Conservation (phyloP, 2,329 filamentous ascomycete species). For the Clarireedia monteithiana region DNA sequence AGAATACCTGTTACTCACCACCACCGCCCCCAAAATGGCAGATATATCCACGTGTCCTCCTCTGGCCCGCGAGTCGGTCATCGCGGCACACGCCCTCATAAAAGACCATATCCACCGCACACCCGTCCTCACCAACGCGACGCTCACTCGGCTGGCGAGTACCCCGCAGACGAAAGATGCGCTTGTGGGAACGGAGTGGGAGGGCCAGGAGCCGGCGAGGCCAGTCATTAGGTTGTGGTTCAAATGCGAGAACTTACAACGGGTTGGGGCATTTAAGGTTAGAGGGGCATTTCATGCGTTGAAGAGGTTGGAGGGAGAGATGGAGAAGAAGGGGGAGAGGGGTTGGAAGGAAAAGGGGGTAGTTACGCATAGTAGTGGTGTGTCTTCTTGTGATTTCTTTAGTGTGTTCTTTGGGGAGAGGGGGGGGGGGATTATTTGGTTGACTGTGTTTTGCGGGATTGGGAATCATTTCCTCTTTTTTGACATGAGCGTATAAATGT, state of each 20-base stretch:
- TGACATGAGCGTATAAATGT: too few species aligned
- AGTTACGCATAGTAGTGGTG: slow-evolving; percentile 84
- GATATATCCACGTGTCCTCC: slow-evolving; percentile 49
- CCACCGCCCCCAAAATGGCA: slow-evolving; percentile 37
- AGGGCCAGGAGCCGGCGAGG: slow-evolving; percentile 46
- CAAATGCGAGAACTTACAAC: slow-evolving; percentile 93
- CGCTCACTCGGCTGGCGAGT: slow-evolving; percentile 68
- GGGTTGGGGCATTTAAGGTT: slow-evolving; percentile 86
- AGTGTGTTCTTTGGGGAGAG: background rate
- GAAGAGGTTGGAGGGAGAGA: slow-evolving; percentile 56
- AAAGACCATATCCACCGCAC: slow-evolving; percentile 72
- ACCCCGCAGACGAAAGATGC: slow-evolving; percentile 51
- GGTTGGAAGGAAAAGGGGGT: slow-evolving; percentile 61
- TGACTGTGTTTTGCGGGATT: too few species aligned
- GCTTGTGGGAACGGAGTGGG: slow-evolving; percentile 49
- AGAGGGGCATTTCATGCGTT: slow-evolving; percentile 86
- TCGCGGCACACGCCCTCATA: slow-evolving; percentile 66
- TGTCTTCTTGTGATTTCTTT: slow-evolving; percentile 12
- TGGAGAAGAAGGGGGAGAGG: slow-evolving; percentile 53
- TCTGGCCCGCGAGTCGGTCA: slow-evolving; percentile 65
- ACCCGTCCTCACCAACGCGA: slow-evolving; percentile 72
- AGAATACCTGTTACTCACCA: background rate
- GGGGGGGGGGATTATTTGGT: too few species aligned
- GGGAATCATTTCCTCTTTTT: too few species aligned
- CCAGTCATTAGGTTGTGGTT: slow-evolving; percentile 75